Evolutionary conservation across 108 stramenopile genomes (phyloP).

Genomic region (Fistulifera pelliculosa): DNA sequence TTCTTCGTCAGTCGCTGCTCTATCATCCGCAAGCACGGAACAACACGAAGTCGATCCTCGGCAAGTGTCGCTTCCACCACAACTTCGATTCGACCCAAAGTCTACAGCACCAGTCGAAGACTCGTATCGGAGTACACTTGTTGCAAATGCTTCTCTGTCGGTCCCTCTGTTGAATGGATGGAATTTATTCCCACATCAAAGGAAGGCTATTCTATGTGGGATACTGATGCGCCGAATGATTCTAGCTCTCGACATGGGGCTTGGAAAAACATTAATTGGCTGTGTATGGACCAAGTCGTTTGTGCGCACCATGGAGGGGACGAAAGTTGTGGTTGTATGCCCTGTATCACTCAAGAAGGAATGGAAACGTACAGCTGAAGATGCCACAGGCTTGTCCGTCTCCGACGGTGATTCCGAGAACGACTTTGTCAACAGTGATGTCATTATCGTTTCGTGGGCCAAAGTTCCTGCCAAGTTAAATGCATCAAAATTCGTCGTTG

Average conservation of each 20-base stretch:
- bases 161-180: slow-evolving; percentile 61
- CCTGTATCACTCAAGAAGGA: slow-evolving; percentile 62
- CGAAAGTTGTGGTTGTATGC: slow-evolving; percentile 52
- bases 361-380: slow-evolving; percentile 62
- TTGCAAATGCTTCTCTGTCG: slow-evolving; percentile 47
- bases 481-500: background rate
- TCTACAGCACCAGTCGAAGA: background rate
- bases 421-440: slow-evolving; percentile 13
- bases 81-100: background rate
- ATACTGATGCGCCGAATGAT: slow-evolving; percentile 63
- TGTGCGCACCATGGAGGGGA: slow-evolving; percentile 31
- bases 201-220: slow-evolving; percentile 45
- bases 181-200: slow-evolving; percentile 68
- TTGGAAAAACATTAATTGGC: slow-evolving; percentile 70
- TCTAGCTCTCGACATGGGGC: slow-evolving; percentile 79
- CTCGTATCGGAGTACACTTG: slow-evolving; percentile 11
- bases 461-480: slow-evolving; percentile 26
- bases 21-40: background rate
- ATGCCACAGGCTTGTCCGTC: slow-evolving; percentile 41
- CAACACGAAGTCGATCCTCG: background rate
- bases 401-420: slow-evolving; percentile 17
- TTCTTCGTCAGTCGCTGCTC: background rate
- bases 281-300: slow-evolving; percentile 70
- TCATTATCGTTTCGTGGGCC: slow-evolving; percentile 29
- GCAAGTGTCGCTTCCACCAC: slow-evolving; percentile 1